A percentile compares a stretch with the other conserved stretches of the same genome.
Evolutionary conservation across 495 filamentous ascomycete genomes (phyloP).

Genomic region (Aspergillus nanangensis): DNA sequence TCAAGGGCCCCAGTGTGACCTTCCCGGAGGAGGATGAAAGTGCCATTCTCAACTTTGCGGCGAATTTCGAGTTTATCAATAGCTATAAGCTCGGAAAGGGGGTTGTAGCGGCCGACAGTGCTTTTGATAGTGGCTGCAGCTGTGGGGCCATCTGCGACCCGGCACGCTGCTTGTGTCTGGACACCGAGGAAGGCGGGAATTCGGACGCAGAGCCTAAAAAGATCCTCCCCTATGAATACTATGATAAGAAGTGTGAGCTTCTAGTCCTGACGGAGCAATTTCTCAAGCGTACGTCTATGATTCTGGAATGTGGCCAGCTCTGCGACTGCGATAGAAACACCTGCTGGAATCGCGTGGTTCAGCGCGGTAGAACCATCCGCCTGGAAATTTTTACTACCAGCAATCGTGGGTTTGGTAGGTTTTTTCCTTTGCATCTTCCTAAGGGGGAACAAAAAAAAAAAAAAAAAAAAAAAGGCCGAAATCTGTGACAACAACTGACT

Average conservation of each 20-base stretch:
- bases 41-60: slow-evolving; percentile 17
- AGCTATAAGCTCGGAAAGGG: slow-evolving; percentile 33
- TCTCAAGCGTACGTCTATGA: slow-evolving; percentile 37
- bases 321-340: slow-evolving; percentile 57
- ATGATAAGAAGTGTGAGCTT: slow-evolving; percentile 8
- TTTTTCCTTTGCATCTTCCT: neutral
- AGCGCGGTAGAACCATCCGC: slow-evolving; percentile 67
- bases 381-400: slow-evolving; percentile 80
- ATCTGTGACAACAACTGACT: slow-evolving; percentile 3
- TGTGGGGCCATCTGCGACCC: slow-evolving; percentile 33
- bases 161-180: slow-evolving; percentile 31
- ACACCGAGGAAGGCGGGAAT: slow-evolving; percentile 28
- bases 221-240: slow-evolving; percentile 33
- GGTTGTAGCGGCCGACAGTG: slow-evolving; percentile 24
- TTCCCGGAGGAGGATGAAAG: slow-evolving; percentile 18
- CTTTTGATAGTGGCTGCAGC: slow-evolving; percentile 38
- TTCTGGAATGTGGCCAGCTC: slow-evolving; percentile 77
- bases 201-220: slow-evolving; percentile 25
- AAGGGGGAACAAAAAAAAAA: too few species aligned
- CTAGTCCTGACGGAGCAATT: slow-evolving; percentile 27
- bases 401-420: slow-evolving; percentile 74
- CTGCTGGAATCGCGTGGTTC: slow-evolving; percentile 80
- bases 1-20: slow-evolving; percentile 25
- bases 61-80: slow-evolving; percentile 43
- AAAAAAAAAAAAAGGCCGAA: too few species aligned